Evolutionary conservation across 169 alveolate species (phyloP).

Genomic region (Prorocentrum cordatum): DNA sequence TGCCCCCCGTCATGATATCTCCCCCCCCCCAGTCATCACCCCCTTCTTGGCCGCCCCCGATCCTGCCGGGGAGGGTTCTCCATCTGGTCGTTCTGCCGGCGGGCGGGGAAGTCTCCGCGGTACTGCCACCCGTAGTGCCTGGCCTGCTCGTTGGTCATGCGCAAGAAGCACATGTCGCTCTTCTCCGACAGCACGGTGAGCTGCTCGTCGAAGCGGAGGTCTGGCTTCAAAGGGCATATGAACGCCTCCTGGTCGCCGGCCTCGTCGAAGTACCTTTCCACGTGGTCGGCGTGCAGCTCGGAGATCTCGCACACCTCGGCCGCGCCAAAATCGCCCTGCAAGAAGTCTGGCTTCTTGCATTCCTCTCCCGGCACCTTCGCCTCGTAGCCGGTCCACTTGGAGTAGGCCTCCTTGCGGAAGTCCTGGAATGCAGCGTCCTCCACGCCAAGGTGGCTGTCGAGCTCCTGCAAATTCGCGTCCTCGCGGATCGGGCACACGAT

Average conservation of each 20-base stretch:
- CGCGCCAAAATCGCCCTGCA: not conserved
- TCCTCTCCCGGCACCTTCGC: not conserved
- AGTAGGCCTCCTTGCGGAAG: not conserved
- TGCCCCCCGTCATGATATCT: too few species aligned
- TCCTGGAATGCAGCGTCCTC: not conserved
- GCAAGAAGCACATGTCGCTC: not conserved
- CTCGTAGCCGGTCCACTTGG: not conserved
- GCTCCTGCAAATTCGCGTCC: not conserved
- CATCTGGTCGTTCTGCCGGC: not conserved
- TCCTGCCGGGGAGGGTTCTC: not conserved
- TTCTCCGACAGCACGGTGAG: not conserved
- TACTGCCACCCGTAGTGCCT: not conserved
- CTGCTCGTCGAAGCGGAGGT: not conserved
- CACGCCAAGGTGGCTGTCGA: not conserved
- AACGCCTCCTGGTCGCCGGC: not conserved
- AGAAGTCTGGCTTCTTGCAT: not conserved
- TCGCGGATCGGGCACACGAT: not conserved
- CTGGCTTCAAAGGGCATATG: not conserved
- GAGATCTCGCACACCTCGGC: not conserved
- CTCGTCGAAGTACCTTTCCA: not conserved
- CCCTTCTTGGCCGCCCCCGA: too few species aligned
- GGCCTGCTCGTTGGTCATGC: not conserved
- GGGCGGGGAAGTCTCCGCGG: not conserved
- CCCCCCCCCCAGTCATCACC: too few species aligned
- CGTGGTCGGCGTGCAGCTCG: not conserved